Evolutionary conservation across 129 eudicot genomes (phyloP), one percentile per base, ranked within the genome.

Genomic region (Tagetes patula): DNA sequence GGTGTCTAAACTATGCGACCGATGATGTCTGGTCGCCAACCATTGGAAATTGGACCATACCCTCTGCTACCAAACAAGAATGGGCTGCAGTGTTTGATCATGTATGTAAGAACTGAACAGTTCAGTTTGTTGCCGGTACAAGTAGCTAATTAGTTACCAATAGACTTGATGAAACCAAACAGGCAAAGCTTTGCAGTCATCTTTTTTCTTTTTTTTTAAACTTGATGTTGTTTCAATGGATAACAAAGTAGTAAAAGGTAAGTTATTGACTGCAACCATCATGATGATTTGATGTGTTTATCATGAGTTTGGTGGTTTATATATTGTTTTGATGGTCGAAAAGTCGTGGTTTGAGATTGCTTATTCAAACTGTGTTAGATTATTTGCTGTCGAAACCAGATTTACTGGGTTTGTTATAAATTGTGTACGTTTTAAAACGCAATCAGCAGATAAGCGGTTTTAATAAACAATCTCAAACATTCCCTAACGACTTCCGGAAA

Each of bases 21-120:
- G 78, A 75, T 37, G 87, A 81, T 68, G 47, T 54, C 37, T 87
- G 92, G 92, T 66, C 84, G 36, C 83, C 92, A 5, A 67, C 73
- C 27, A 32, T 77, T 61, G 83, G 73, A n/a, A 80, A 78, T 45
- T 71, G 66, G 52, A 56, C 43, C 13, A 50, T 84, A 20, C 82
- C 87, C 6, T 75, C 74, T 31, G 58, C 82, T 20, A 30, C 75
- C 3, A 82, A 70, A 75, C 83, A 74, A 47, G 80, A 79, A 11
- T 87, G 92, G 92, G 82, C 73, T 56, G 54, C 84, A 39, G 89
- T 78, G 6, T 87, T 82, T 67, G 42, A 78, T 52, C 74, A 76
- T 39, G 74, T 73, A 48, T 67, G 69, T 32, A 68, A 79, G 55
- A 79, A 31, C 13, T 77, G 62, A 59, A 37, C 3, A 12, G 5